Base-by-base conservation (phyloP, 371 early-diverging fungal species). In the Gilbertella persicaria region DNA sequence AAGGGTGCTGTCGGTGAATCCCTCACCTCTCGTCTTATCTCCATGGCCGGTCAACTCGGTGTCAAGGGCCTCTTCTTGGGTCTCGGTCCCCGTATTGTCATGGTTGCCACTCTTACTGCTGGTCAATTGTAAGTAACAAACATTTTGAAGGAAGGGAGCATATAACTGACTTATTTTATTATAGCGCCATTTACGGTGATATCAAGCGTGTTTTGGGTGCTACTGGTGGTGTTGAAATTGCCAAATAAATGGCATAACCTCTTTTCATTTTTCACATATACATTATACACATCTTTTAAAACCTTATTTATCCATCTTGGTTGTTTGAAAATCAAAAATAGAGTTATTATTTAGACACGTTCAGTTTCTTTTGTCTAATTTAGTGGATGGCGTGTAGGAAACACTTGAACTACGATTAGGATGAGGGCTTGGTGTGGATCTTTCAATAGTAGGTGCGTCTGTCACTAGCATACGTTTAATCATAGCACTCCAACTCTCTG, bases 61-160 rank as follows among this genome's bases (percentile, higher is more conserved):
- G 55, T 58, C 51, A 70, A 69, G 53, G 88, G 86, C 58, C 78
- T 85, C 37, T 88, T 85, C 79, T 61, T 82, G 53, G 89, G 89
- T 53, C 75, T 87, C 28, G 87, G 84, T 60, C 80, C 87, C 49
- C 86, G 89, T 84, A 79, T 86, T 74, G 82, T 89, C 71, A 89
- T 89, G 89, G 85, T 89, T 69, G 89, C 87, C 58, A 78, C 88
- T 45, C 78, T 87, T 57, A 87, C 88, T 55, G 84, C 89, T 58
- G 80, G 82, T 71, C 87, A 89, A 75, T 87, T 75, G 62, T 59
- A 69, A 58, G 62, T 62, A n/a, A n/a, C 25, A 33, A 43, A 28
- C 29, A 43, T 37, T 4, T 46, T 14, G 3, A 26, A 33, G 13
- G 36, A 35, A 21, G 44, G 6, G 14, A 39, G 13, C 5, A 16